phyloP scores from a whole-genome alignment of 2,329 filamentous ascomycete species.

The Claviceps cyperi region DNA sequence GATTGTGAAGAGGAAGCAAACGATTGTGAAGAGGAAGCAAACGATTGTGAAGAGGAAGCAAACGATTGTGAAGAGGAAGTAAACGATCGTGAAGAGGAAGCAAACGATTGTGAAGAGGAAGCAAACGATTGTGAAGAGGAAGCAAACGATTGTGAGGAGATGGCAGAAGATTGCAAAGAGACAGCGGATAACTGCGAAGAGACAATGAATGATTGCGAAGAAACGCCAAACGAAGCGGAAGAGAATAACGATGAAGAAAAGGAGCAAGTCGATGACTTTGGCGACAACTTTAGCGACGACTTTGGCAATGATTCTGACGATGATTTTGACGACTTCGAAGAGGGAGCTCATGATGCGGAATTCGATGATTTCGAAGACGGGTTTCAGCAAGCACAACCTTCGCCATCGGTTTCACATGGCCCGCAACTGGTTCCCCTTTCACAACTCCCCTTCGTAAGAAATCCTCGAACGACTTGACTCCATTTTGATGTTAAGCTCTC shows the following conservation, averaged over 20 bases:
- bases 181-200: not conserved
- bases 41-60: no score
- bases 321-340: conserved; percentile 49
- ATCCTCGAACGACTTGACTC: not conserved
- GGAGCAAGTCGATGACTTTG: not conserved
- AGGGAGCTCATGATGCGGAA: conserved; percentile 38
- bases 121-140: not conserved
- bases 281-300: conserved; percentile 27
- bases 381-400: conserved; percentile 40
- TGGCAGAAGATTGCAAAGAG: not conserved
- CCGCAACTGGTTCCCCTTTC: conserved; percentile 22
- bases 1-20: no score
- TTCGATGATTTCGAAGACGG: conserved; percentile 62
- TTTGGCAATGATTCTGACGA: conserved; percentile 37
- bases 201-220: not conserved
- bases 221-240: not conserved
- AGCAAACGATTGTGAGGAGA: not conserved
- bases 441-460: conserved; percentile 31
- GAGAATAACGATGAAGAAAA: not conserved
- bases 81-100: not conserved
- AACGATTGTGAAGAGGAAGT: no score
- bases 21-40: no score
- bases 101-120: not conserved
- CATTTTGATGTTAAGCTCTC: not conserved
- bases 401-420: conserved; percentile 14